Evolutionary conservation across 257 asterid genomes (phyloP).

Genomic region (Solanum lycopersicoides): DNA sequence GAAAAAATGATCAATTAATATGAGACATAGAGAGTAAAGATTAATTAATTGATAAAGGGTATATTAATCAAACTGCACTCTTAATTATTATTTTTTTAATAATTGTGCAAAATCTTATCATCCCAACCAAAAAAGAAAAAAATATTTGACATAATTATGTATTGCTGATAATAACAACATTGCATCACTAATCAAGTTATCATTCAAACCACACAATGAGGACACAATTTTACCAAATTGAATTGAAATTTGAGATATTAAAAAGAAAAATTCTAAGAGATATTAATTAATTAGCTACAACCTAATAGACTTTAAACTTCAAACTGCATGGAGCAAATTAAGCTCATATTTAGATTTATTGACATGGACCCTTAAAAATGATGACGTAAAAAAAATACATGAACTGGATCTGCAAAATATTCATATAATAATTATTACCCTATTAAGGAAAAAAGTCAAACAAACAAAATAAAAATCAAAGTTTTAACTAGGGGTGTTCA

Average conservation of each 20-base stretch:
- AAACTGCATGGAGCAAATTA: not conserved
- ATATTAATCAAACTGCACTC: not conserved
- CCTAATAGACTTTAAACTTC: not conserved
- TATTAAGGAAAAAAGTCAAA: not conserved
- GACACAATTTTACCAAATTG: not conserved
- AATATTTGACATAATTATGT: not conserved
- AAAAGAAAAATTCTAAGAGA: not conserved
- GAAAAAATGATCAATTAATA: not conserved
- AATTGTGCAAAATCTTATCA: not conserved
- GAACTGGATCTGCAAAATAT: not conserved
- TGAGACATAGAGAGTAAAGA: too few relatives aligned
- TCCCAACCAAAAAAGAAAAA: too few relatives aligned
- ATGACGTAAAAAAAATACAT: not conserved
- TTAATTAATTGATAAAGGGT: too few relatives aligned
- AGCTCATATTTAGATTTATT: not conserved
- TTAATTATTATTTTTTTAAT: too few relatives aligned
- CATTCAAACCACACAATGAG: not conserved
- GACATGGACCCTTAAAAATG: not conserved
- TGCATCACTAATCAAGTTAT: not conserved
- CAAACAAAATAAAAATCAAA: not conserved
- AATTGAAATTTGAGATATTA: not conserved
- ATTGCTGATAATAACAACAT: not conserved
- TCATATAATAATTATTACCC: not conserved
- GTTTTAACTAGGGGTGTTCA: not conserved
- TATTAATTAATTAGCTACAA: not conserved